phyloP scores from a whole-genome alignment of 805 yeast genomes.

The Lipomyces starkeyi region DNA sequence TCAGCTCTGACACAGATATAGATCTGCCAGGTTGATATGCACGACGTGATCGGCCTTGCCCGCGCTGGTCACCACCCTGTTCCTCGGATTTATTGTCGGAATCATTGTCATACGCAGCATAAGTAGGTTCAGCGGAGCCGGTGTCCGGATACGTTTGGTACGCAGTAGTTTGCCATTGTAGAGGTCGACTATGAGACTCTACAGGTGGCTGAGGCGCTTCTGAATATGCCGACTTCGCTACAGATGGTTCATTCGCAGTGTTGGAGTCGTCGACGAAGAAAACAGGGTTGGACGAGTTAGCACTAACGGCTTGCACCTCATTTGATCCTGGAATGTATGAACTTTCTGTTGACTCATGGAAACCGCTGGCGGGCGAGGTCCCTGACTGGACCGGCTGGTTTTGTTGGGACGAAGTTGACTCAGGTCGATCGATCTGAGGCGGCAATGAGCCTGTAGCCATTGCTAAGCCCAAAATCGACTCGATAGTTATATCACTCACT shows the following conservation, averaged over 20 bases:
- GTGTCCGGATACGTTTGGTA: constrained; percentile 6
- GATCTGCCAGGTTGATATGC: constrained; percentile 38
- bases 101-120: constrained; percentile 8
- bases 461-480: constrained; percentile 26
- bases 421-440: neutral
- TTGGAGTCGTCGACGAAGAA: constrained; percentile 24
- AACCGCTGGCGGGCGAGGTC: constrained; percentile 6
- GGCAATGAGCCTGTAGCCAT: constrained; percentile 14
- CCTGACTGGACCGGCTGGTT: constrained; percentile 9
- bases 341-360: too few species aligned
- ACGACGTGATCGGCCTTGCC: constrained; percentile 4
- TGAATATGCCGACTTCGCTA: neutral
- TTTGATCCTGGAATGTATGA: neutral
- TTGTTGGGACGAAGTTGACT: neutral
- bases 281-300: constrained; percentile 8
- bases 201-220: neutral
- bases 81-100: constrained; percentile 6
- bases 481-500: constrained; percentile 10
- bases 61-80: neutral
- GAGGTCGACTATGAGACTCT: neutral
- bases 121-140: constrained; percentile 1
- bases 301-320: neutral
- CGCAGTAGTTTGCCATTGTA: neutral
- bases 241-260: constrained; percentile 3
- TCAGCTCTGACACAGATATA: constrained; percentile 12